Base-by-base conservation (phyloP, 257 asterid species). In the Solanum okadae region DNA sequence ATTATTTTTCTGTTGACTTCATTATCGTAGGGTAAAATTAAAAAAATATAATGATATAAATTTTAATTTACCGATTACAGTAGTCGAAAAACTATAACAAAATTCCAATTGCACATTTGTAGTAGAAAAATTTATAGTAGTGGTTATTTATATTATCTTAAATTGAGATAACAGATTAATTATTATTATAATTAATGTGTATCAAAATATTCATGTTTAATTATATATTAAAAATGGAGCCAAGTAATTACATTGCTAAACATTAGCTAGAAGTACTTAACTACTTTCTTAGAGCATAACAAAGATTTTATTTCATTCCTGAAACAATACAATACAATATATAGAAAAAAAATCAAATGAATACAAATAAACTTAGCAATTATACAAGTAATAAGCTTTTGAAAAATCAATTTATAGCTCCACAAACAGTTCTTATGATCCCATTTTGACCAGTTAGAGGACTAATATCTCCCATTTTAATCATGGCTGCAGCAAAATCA, bases 361-460 rank as follows among this genome's bases (percentile, higher is more conserved):
- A 72, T 34, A 35, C 16, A 49, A 15, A 8, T 72, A 33, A 5
- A 33, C 25, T 34, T 72, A 2, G 15, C 44, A 18, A 72, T 3
- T 5, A 31, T 16, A 71, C 78, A 71, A 0, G 78, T 6, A 15
- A 71, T 6, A 15, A 11, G 6, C 6, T 31, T n/a, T 29, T 3
- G 77, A 72, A 18, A 72, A 23, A 46, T 42, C 27, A 91, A 87
- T 88, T 90, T 56, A 89, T 49, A 27, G 92, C 88, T 14, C 87
- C 87, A 65, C 94, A 92, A 2, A 33, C 23, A 84, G 89, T 75
- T 75, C 83, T 75, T 75, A 75, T 75, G 83, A 75, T 75, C 11
- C 83, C 83, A 35, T 35, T 75, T 25, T 9, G 83, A 22, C 92
- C 92, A 4, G 88, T 59, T 35, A 89, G 73, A 0, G 92, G 93